A percentile compares a stretch with the other conserved stretches of the same genome.
Evolutionary conservation across 2,329 filamentous ascomycete species (phyloP).

Genomic region (Lachnellula cervina): DNA sequence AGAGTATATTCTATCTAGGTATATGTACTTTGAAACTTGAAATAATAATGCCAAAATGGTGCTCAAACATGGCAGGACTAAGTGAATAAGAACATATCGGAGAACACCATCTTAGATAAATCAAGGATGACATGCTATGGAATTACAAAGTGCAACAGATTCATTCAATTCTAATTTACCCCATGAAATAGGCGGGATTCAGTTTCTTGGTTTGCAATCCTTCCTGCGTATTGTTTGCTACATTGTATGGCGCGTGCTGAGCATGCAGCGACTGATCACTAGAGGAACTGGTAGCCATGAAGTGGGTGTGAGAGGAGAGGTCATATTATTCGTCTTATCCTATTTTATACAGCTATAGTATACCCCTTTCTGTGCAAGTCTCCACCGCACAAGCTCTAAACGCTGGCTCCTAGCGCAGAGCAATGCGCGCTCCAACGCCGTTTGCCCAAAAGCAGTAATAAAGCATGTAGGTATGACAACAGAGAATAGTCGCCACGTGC

Average conservation of each 20-base stretch:
- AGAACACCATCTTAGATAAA: slow-evolving; percentile 5
- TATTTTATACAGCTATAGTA: slow-evolving; percentile 35
- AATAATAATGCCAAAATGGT: slow-evolving; percentile 2
- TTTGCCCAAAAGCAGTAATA: slow-evolving; percentile 31
- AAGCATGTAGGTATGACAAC: slow-evolving; percentile 30
- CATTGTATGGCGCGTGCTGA: slow-evolving; percentile 12
- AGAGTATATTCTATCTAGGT: neutral
- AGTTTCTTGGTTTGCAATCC: neutral
- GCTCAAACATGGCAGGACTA: slow-evolving; percentile 5
- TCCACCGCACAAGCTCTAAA: slow-evolving; percentile 25
- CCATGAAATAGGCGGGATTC: neutral
- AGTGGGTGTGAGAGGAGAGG: slow-evolving; percentile 51
- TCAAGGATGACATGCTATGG: slow-evolving; percentile 15
- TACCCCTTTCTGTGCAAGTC: slow-evolving; percentile 27
- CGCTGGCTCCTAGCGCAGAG: slow-evolving; percentile 25
- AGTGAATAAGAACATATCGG: slow-evolving; percentile 4
- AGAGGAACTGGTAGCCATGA: neutral
- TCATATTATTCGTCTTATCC: slow-evolving; percentile 49
- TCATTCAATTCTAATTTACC: neutral
- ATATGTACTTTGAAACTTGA: neutral
- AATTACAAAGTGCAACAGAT: slow-evolving; percentile 24
- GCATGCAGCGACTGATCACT: neutral
- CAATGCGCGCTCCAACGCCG: slow-evolving; percentile 30
- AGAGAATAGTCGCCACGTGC: slow-evolving; percentile 31
- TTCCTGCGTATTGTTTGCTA: slow-evolving; percentile 6